Conservation (phyloP, 73 alveolate genomes). For the Uronychia setigera region DNA sequence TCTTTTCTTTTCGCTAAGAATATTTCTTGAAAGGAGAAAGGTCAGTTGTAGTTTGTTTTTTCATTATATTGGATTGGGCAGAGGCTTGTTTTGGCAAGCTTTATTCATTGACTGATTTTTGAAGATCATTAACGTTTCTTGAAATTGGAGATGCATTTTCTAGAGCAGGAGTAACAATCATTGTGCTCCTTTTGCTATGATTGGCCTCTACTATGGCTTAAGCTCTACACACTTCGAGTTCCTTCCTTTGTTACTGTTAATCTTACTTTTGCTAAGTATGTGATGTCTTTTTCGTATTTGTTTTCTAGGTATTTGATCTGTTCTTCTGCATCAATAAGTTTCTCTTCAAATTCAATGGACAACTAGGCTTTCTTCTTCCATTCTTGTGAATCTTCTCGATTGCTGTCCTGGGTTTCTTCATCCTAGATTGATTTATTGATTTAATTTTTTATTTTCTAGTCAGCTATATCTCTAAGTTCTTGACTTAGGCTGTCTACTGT, state of each 20-base stretch:
- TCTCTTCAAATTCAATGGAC: not conserved
- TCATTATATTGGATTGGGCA: no score
- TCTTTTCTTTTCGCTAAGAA: no score
- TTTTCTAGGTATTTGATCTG: not conserved
- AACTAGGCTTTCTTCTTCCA: not conserved
- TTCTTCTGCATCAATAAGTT: not conserved
- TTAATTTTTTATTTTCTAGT: no score
- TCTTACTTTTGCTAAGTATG: not conserved
- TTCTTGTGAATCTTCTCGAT: not conserved
- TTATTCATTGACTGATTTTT: not conserved
- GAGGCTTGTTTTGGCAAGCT: no score
- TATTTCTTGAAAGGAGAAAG: no score
- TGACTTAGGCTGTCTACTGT: not conserved
- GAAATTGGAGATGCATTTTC: not conserved
- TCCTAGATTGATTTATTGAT: no score
- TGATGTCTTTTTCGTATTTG: not conserved
- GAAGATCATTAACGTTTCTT: not conserved
- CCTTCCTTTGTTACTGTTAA: not conserved
- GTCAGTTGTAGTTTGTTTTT: no score
- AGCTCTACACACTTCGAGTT: not conserved
- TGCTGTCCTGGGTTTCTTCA: no score
- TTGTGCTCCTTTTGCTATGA: not conserved
- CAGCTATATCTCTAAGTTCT: no score
- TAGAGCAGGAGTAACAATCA: no score
- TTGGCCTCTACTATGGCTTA: not conserved